Base-by-base conservation (phyloP, 2,329 filamentous ascomycete species). In the Fusarium armeniacum region DNA sequence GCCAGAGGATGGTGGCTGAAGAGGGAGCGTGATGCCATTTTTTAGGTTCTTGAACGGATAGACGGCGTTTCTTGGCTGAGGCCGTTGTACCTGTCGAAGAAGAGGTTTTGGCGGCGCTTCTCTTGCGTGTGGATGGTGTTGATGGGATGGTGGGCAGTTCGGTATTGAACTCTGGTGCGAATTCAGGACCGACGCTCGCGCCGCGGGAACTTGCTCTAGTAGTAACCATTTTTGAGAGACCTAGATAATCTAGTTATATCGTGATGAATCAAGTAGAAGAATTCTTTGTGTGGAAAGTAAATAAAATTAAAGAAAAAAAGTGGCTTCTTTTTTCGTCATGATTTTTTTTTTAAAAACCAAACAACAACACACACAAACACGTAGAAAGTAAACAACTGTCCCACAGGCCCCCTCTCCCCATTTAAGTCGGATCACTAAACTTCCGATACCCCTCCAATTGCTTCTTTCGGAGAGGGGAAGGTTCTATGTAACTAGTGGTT, bases 1-100 rank as follows among this genome's bases (percentile, higher is more conserved):
- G 84, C 93, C 93, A 97, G 68, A 89, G 71, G 44, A 93, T 85
- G 24, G 83, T 86, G 2, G 77, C 57, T 2, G 73, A 63, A 10
- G 83, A 79, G 7, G 86, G 86, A 7, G 79, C 74, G 79, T 89
- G 86, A 32, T 76, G 68, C 81, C 81, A 87, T 46, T 20, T 47
- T 3, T 30, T 38, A 12, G 54, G 32, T 6, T 30, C 30, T 30
- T 56, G 47, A 53, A 46, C 13, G 56, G n/a, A 43, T 46, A 62
- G 46, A 45, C 41, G 44, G 54, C 63, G 70, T 30, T 67, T 70
- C 54, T 62, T 70, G 44, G 67, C 22, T 1, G 45, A 28, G 6
- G 62, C 33, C 20, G 65, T 67, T 55, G 67, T 15, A 3, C 61
- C 43, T 12, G 32, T 3, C 13, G 60, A 50, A 11, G 59, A 43